Conservation (phyloP, 2,329 filamentous ascomycete species). For the Colletotrichum melonis region DNA sequence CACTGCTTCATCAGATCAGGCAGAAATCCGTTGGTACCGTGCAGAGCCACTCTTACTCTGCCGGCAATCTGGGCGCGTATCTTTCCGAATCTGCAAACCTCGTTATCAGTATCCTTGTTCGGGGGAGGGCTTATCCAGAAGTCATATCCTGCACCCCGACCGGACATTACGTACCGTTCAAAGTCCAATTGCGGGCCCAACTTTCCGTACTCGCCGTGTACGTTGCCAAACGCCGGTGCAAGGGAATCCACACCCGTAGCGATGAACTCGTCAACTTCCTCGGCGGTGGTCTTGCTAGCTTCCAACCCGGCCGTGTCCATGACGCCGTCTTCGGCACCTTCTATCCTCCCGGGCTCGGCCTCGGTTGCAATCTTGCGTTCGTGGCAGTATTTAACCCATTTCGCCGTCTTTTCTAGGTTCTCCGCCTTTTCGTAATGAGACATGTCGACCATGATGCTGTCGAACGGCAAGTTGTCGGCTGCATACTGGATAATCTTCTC, state of each 20-base stretch:
- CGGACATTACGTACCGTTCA: slow-evolving; percentile 44
- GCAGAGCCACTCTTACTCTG: slow-evolving; percentile 50
- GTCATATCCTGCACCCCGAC: too few relatives aligned
- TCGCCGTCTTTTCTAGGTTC: slow-evolving; percentile 71
- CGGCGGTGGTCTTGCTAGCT: slow-evolving; percentile 71
- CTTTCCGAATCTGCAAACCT: slow-evolving; percentile 3
- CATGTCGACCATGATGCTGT: slow-evolving; percentile 84
- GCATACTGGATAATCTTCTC: slow-evolving; percentile 68
- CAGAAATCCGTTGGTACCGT: slow-evolving; percentile 61
- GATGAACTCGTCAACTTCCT: slow-evolving; percentile 78
- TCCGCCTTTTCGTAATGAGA: slow-evolving; percentile 77
- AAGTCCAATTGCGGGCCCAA: slow-evolving; percentile 71
- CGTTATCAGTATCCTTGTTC: background rate
- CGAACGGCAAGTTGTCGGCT: slow-evolving; percentile 68
- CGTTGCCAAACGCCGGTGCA: slow-evolving; percentile 81
- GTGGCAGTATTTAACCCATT: slow-evolving; percentile 71
- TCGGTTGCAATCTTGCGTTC: slow-evolving; percentile 73
- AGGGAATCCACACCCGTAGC: slow-evolving; percentile 79
- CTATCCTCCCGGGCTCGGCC: slow-evolving; percentile 76
- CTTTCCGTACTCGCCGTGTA: slow-evolving; percentile 79
- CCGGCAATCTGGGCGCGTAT: slow-evolving; percentile 14
- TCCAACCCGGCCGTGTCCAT: slow-evolving; percentile 64
- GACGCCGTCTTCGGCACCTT: slow-evolving; percentile 73
- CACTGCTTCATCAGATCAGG: slow-evolving; percentile 54
- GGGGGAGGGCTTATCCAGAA: background rate